Evolutionary conservation across 305 asterid genomes (phyloP), one percentile per base, ranked within the genome.

Genomic region (Solanum hybrid): DNA sequence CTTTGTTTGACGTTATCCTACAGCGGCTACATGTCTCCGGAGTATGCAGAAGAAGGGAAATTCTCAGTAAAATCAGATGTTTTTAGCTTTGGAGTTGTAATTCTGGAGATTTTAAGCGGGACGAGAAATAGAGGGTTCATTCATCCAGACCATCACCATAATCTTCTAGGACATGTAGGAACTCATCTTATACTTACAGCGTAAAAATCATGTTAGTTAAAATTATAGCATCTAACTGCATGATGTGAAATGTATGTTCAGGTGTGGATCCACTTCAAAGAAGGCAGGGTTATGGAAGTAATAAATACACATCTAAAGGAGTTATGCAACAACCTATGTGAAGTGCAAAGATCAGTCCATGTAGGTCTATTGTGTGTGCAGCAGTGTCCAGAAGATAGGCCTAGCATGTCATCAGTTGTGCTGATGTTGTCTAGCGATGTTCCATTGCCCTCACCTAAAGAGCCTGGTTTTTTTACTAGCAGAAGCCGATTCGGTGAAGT

Each of bases 11-110:
- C 77, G 19, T 45, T 73, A 37, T 71, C 34, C 17, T 91, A 86
- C 86, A 89, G 90, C 17, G 92, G 91, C 3, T 91, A 91, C 87
- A 89, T 91, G 92, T 88, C 88, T 7, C 91, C 90, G 2, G 91
- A 91, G 76, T 91, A 89, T 78, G 91, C 86, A 7, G 71, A 42
- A 14, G 36, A 51, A 15, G 92, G 92, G 4, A 86, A 60, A 87
- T 91, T 87, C 51, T 91, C 91, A 3, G 89, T 73, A 3, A 89
- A 91, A 76, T 89, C 91, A 2, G 91, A 91, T 32, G 88, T 91
- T 10, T 91, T 89, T 89, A 91, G 91, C 40, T 73, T 88, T 8
- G 92, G 90, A 17, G 90, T 91, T 29, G 51, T 89, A 15, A 26
- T 91, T 11, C 32, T 89, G 17, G 92, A 91, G 88, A 76, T 91